Conservation (phyloP, 2,329 filamentous ascomycete genomes). For the Epichloe brachyelytri region DNA sequence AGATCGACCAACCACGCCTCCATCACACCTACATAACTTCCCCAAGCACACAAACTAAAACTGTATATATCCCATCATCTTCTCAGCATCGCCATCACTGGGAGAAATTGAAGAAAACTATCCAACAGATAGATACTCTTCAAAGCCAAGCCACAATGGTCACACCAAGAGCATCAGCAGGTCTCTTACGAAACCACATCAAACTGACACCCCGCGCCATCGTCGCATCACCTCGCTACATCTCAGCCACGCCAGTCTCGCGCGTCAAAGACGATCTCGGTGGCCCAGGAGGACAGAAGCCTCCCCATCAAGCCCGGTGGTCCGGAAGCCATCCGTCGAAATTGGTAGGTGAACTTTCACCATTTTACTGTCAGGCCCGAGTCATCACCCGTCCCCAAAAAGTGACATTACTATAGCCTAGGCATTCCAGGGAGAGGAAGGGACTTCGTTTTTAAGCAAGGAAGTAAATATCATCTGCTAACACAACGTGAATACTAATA, state of each 20-base stretch:
- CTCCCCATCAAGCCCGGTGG: constrained; percentile 14
- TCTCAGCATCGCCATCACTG: too few relatives aligned
- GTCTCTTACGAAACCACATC: constrained; percentile 3
- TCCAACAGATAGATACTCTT: too few relatives aligned
- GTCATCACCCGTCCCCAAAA: too few relatives aligned
- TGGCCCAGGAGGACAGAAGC: constrained; percentile 22
- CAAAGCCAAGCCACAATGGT: not conserved
- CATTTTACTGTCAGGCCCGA: not conserved
- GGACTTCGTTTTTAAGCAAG: not conserved
- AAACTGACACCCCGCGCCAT: not conserved
- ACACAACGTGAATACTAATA: constrained; percentile 2
- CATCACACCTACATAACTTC: not conserved
- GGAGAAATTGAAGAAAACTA: too few relatives aligned
- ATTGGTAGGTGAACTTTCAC: constrained; percentile 16
- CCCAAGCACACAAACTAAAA: not conserved
- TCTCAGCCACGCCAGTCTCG: constrained; percentile 1
- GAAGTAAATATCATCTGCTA: not conserved
- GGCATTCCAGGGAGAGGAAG: too few relatives aligned
- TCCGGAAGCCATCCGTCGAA: constrained; percentile 17
- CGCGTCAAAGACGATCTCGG: constrained; percentile 15
- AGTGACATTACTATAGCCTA: too few relatives aligned
- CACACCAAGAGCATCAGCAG: not conserved
- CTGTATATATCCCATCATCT: too few relatives aligned
- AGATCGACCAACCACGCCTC: not conserved
- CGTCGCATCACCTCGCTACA: constrained; percentile 2